Evolutionary conservation across 306 rosid genomes (phyloP).

Genomic region (Citrullus mucosospermus): DNA sequence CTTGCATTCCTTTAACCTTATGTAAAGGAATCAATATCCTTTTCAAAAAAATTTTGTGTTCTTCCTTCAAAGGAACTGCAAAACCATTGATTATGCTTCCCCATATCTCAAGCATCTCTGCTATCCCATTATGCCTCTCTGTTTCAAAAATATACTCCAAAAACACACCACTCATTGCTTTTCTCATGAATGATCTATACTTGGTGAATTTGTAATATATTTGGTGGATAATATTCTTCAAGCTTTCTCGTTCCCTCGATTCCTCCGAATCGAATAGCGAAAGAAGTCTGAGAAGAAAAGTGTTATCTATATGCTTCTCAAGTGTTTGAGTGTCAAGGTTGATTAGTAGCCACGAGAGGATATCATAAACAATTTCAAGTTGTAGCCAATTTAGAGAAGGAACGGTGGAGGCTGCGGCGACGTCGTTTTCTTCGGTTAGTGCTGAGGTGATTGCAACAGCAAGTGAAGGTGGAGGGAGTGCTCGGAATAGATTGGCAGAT

Average conservation of each 20-base stretch:
- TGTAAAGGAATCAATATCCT: conserved; percentile 75
- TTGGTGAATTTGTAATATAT: conserved; percentile 43
- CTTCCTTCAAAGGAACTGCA: conserved; percentile 77
- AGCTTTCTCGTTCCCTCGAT: conserved; percentile 54
- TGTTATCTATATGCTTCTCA: conserved; percentile 17
- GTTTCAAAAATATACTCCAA: conserved; percentile 51
- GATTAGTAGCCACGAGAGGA: conserved; percentile 37
- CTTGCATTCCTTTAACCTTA: conserved; percentile 60
- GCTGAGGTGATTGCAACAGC: conserved; percentile 13
- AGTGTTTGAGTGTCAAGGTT: conserved; percentile 30
- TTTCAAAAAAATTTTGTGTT: conserved; percentile 71
- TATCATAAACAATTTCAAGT: conserved; percentile 54
- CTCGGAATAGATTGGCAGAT: conserved; percentile 42
- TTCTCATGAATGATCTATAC: conserved; percentile 57
- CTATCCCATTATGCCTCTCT: conserved; percentile 58
- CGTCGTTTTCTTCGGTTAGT: conserved; percentile 45
- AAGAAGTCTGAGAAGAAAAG: conserved; percentile 43
- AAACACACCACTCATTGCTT: conserved; percentile 54
- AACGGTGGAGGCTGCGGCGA: conserved; percentile 7
- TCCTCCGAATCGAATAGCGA: conserved; percentile 68
- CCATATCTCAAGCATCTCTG: conserved; percentile 85
- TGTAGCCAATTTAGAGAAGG: conserved; percentile 53
- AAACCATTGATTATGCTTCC: conserved; percentile 80
- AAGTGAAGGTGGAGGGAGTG: conserved; percentile 61
- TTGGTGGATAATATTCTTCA: conserved; percentile 60